These are phyloP conservation scores for Pelargonium cotyledonis DNA, from an alignment of 441 rosid genomes.

Conservation along the genomic window DNA sequence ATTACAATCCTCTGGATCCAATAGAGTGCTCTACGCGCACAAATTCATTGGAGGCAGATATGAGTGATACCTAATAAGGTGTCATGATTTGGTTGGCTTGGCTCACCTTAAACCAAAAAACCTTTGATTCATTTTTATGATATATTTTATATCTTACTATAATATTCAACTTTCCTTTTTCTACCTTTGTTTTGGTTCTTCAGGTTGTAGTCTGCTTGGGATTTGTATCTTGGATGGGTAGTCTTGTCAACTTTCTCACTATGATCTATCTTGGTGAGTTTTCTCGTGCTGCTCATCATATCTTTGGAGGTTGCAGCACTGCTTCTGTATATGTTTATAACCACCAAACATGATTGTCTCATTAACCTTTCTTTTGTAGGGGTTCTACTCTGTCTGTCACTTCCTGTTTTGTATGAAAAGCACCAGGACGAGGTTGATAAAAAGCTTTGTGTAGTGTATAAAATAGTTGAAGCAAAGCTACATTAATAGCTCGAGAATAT, in stretches of 20 bases:
- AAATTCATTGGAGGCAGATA: too few relatives aligned
- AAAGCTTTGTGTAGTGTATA: constrained; percentile 40
- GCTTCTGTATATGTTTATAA: neutral
- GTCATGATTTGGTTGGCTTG: too few relatives aligned
- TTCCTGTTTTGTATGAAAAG: constrained; percentile 61
- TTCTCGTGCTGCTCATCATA: neutral
- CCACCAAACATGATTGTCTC: neutral
- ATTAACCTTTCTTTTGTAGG: constrained; percentile 32
- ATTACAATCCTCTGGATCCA: too few relatives aligned
- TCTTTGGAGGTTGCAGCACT: neutral
- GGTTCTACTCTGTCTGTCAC: constrained; percentile 53
- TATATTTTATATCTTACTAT: neutral
- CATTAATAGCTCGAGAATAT: constrained; percentile 43
- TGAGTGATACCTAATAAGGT: too few relatives aligned
- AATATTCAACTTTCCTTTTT: neutral
- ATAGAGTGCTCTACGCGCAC: too few relatives aligned
- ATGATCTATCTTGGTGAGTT: constrained; percentile 64
- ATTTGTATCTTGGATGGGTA: constrained; percentile 51
- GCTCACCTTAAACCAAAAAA: too few relatives aligned
- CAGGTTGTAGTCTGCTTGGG: constrained; percentile 65
- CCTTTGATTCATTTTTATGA: neutral
- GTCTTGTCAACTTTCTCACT: constrained; percentile 63
- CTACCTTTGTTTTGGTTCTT: constrained; percentile 11
- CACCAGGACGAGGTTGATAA: constrained; percentile 62
- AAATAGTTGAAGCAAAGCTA: constrained; percentile 41